Evolutionary conservation across 352 stramenopile species (phyloP).

Genomic region (Albugo candida): DNA sequence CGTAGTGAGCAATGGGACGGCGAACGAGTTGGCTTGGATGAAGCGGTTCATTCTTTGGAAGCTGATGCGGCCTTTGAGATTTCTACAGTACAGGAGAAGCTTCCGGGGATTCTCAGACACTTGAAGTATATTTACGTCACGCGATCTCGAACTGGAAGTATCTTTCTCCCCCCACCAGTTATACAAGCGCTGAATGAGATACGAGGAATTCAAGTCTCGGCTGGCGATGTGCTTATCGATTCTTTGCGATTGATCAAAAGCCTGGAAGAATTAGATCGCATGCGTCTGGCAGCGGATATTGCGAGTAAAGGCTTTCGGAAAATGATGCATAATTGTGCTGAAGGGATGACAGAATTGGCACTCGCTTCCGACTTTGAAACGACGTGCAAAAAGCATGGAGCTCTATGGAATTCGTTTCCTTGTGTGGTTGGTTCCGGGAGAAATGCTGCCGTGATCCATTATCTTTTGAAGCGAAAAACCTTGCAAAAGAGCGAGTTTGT

Average conservation of each 20-base stretch:
- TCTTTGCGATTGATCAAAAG: constrained; percentile 59
- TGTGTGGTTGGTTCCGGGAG: constrained; percentile 56
- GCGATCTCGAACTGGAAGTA: constrained; percentile 20
- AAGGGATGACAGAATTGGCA: constrained; percentile 51
- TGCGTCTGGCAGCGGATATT: constrained; percentile 56
- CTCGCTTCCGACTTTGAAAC: constrained; percentile 50
- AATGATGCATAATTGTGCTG: constrained; percentile 47
- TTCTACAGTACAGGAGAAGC: constrained; percentile 23
- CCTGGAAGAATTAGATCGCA: constrained; percentile 43
- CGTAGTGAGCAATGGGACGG: constrained; percentile 69
- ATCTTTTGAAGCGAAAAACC: constrained; percentile 49
- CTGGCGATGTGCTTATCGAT: constrained; percentile 54
- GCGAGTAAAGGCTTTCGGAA: constrained; percentile 39
- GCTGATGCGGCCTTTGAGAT: constrained; percentile 53
- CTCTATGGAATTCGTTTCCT: constrained; percentile 62
- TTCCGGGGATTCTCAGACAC: constrained; percentile 31
- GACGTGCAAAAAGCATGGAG: constrained; percentile 49
- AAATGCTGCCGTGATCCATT: constrained; percentile 73
- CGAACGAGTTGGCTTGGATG: constrained; percentile 36
- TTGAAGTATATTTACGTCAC: constrained; percentile 54
- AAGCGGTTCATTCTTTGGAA: constrained; percentile 29
- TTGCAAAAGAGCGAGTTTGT: constrained; percentile 44
- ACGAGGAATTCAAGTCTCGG: constrained; percentile 40
- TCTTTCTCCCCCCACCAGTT: constrained; percentile 29
- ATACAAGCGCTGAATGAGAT: constrained; percentile 34